phyloP scores from a whole-genome alignment of 768 basidiomycete genomes.

The Leccinum truebloodii region DNA sequence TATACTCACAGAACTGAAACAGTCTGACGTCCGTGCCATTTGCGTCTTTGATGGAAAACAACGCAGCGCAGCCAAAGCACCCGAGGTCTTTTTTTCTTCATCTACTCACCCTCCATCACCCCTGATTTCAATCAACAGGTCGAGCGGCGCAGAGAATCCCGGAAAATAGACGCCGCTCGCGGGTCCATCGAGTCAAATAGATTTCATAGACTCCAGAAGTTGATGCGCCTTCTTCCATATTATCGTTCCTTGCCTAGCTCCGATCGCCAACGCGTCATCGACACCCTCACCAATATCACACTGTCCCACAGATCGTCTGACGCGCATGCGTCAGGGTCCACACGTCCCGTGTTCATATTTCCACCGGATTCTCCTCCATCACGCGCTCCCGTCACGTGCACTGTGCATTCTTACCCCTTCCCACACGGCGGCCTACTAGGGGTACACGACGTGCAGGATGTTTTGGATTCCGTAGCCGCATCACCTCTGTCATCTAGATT shows the following conservation, averaged over 20 bases:
- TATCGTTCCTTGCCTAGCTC: constrained; percentile 37
- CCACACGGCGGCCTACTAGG: constrained; percentile 7
- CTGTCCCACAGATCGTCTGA: constrained; percentile 8
- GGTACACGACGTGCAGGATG: constrained; percentile 17
- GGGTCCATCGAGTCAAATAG: constrained; percentile 60
- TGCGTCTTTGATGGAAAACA: constrained; percentile 82
- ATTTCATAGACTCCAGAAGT: constrained; percentile 49
- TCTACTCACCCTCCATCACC: background rate
- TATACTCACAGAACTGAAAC: constrained; percentile 61
- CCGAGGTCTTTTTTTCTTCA: constrained; percentile 53
- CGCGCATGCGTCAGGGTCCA: constrained; percentile 22
- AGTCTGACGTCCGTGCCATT: constrained; percentile 56
- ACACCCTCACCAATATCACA: constrained; percentile 22
- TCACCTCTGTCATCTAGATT: constrained; percentile 17
- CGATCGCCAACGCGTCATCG: constrained; percentile 32
- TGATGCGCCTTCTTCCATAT: constrained; percentile 41
- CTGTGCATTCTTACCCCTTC: constrained; percentile 12
- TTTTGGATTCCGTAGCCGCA: constrained; percentile 6
- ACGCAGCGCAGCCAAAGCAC: constrained; percentile 65
- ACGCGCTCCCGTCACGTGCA: constrained; percentile 3
- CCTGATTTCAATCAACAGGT: constrained; percentile 38
- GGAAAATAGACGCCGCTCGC: constrained; percentile 49
- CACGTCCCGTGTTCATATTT: constrained; percentile 10
- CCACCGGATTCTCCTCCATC: constrained; percentile 8
- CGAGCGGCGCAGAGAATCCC: constrained; percentile 54